Evolutionary conservation across 139 green algal species (phyloP), one percentile per base, ranked within the genome.

Genomic region (Auxenochlorella protothecoides): DNA sequence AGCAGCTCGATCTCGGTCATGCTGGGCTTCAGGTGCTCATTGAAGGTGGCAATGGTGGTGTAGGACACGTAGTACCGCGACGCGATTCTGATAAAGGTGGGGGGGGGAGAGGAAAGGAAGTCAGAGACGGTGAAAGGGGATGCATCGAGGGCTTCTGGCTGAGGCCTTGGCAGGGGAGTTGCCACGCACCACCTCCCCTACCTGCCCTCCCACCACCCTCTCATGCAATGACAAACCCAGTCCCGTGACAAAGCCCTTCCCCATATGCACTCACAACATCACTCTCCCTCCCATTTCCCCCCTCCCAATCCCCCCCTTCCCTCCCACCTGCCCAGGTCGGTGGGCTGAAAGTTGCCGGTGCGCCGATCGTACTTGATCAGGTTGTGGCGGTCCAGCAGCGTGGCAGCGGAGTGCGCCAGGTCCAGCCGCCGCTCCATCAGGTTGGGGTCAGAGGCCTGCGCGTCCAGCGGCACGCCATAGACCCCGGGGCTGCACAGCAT

Each of bases 1-100:
- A 92, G 85, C 72, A 99, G 88, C 81, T 99, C 94, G 54, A 99
- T 99, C 72, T 99, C 94, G 5, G 86, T 89, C 92, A 98, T 97
- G 62, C 88, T 97, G 13, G 91, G 89, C 84, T 93, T 94, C 16
- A 99, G 80, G 87, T 99, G 89, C 72, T 97, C 89, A 74, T 97
- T 96, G 89, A 95, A 99, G 62, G 93, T 87, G 5, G 91, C 86
- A 10, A 99, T 90, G 55, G 91, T 97, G 73, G 81, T 84, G 87
- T 97, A 90, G 13, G 82, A 91, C 62, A 99, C 86, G 77, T 99
- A 99, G 92, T 97, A 99, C 81, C 96, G 90, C 55, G 79, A 90
- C n/a, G 95, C 93, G 71, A 99, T 98, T 79, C 93, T 59, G 60
- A 53, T 12, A 57, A 53, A 16, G 55, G 15, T 12, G 55, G 27